Evolutionary conservation across 768 basidiomycete species (phyloP), one percentile per base, ranked within the genome.

Genomic region (Boletellus ananas): DNA sequence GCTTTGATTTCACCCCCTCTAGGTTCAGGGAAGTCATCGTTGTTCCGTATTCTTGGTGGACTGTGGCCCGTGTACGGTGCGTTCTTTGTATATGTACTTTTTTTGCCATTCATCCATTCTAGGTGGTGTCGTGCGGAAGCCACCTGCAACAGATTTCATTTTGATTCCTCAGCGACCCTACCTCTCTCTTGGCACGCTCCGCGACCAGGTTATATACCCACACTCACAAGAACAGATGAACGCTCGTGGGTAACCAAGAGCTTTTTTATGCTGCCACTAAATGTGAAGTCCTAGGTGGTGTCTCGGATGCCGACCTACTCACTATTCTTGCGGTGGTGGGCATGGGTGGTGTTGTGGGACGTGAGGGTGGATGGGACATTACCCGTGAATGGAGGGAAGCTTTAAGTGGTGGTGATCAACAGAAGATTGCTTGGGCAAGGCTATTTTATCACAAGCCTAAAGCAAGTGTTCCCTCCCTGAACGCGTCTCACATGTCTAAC

Each of bases 121-220:
- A 67, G 66, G 81, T 9, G 95, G 95, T 4, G 74, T 81, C 27
- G 93, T 99, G 14, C 82, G 85, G 58, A 96, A 97, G 68, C 95
- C 95, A 0, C 79, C 87, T 7, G 85, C 91, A 5, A 79, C 81
- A 5, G 81, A 94, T 50, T 98, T 99, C 65, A 91, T 94, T 37
- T 76, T 97, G 51, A 95, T 99, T 51, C 95, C 95, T 18, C 95
- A 99, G 67, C 78, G 95, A 33, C 95, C 95, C 2, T 98, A 97
- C 67, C 78, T 97, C n/a, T 90, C 87, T 1, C 75, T 90, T 17
- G 95, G 95, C 6, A 98, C 93, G 0, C 79, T 99, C 3, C 83
- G 95, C 13, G 95, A 99, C 64, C 95, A 99, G 68, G 81, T 99
- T 58, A 96, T 92, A 43, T 99, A 99, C 66, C 95, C 95, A 6